Base-by-base conservation (phyloP, 2,329 filamentous ascomycete species). In the Fusarium oligoseptatum region DNA sequence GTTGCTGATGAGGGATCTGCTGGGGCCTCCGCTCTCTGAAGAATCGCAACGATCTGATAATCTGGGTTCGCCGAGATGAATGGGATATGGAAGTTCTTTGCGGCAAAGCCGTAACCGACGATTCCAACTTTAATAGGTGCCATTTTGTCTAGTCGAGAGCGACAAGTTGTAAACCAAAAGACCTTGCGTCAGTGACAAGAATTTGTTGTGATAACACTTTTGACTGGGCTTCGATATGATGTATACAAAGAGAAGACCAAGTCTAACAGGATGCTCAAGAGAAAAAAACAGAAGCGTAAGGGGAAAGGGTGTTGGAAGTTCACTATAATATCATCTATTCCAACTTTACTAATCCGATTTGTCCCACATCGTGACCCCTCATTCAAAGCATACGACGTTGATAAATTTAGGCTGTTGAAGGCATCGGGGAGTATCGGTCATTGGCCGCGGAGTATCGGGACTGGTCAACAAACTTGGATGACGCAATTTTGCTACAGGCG, bases 81-180 rank as follows among this genome's bases (percentile, higher is more conserved):
- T 0, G 87, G 87, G 3, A 88, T 81, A 65, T 89, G 86, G 68
- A 88, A 88, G 69, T 79, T 83, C 71, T 85, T 87, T 17, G 85
- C 79, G 0, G 87, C 83, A 64, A 84, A 83, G 78, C 87, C 87
- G 65, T 88, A 89, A 71, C 87, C 87, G 37, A 88, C 78, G 52
- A 88, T 76, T 41, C 87, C 87, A 39, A 88, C 82, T 73, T 86
- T 88, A 80, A 88, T 80, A 8, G 71, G 70, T 0, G 76, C 60
- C 79, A 78, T 78, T 41, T 27, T 24, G 15, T 22, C 14, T 17
- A 14, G 3, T 57, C 15, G 3, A 37, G 29, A 3, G 32, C 6
- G 15, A 37, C 12, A 20, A 2, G n/a, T 6, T 22, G n/a, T 20
- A 15, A 17, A 57, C 12, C 6, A 36, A 57, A 20, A 3, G n/a